Conservation (phyloP, 2,329 filamentous ascomycete species). For the Colletotrichum tamarilloi region DNA sequence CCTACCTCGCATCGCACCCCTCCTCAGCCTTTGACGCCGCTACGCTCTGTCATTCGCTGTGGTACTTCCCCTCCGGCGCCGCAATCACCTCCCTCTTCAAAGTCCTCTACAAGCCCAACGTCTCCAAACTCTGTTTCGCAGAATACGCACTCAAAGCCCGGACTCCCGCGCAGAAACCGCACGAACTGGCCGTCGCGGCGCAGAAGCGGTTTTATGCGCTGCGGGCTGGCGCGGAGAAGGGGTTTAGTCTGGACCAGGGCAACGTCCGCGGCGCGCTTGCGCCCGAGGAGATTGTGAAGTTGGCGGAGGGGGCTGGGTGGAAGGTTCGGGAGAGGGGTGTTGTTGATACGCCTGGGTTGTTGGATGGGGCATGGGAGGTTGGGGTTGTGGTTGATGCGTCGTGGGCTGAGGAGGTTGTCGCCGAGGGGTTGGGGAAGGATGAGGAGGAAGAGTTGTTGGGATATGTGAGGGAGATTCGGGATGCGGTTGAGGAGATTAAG, state of each 20-base stretch:
- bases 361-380: constrained; percentile 33
- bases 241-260: neutral
- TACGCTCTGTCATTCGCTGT: constrained; percentile 31
- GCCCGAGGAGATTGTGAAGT: constrained; percentile 11
- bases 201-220: constrained; percentile 16
- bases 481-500: constrained; percentile 5
- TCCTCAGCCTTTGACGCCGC: constrained; percentile 3
- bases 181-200: constrained; percentile 27
- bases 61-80: constrained; percentile 25
- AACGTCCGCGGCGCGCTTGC: constrained; percentile 30
- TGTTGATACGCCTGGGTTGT: constrained; percentile 24
- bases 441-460: constrained; percentile 28
- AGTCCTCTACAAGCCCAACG: neutral
- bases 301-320: constrained; percentile 26
- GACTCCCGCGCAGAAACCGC: constrained; percentile 13
- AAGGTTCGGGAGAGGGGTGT: constrained; percentile 9
- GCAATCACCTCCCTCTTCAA: constrained; percentile 12
- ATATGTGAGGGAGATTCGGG: neutral
- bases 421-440: neutral
- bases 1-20: constrained; percentile 14
- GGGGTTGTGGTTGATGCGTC: constrained; percentile 15
- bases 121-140: constrained; percentile 19
- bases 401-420: constrained; percentile 13
- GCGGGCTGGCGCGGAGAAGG: neutral
- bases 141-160: constrained; percentile 18